Evolutionary conservation across 129 eudicot genomes (phyloP), one percentile per base, ranked within the genome.

Genomic region (Kitagawia praeruptora): DNA sequence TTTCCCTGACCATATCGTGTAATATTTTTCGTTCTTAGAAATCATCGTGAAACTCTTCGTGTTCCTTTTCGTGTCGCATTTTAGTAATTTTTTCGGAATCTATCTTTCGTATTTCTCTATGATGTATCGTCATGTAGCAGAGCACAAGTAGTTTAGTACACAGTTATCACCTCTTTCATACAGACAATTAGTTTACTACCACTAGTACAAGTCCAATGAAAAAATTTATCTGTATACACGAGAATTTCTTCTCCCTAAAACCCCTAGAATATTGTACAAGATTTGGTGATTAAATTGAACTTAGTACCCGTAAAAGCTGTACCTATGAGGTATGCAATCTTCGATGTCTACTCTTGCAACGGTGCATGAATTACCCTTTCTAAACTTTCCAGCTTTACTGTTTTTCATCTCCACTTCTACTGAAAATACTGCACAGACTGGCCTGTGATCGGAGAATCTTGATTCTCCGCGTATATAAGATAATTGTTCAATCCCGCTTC

Each of bases 381-480:
- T 86, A 78, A 84, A 85, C 75, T 61, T 83, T 1, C 54, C 78
- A 54, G 51, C 37, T 54, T 41, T 47, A 21, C 79, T 84, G 79
- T 81, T 86, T 79, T 83, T 86, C 64, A 79, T 79, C 87, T 89
- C 93, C n/a, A 89, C 89, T 47, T 89, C 87, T 31, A 83, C 78
- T 0, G 93, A 81, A 51, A 91, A 91, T 0, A 91, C 87, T 42
- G 87, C 89, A 81, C 93, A 91, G 16, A 91, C 96, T 0, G 96
- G 96, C 48, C 96, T 84, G 61, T 91, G 96, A 87, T 91, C 96
- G 0, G 96, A 91, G 76, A 91, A 91, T 77, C 96, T 87, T 48
- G 96, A 91, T 79, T 91, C 96, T 39, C 93, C 88, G 0, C 96
- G 81, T 39, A 82, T 79, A 49, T 91, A 91, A 2, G 88, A 82